Conservation (phyloP, 2,329 filamentous ascomycete genomes). For the Cercospora sp. region DNA sequence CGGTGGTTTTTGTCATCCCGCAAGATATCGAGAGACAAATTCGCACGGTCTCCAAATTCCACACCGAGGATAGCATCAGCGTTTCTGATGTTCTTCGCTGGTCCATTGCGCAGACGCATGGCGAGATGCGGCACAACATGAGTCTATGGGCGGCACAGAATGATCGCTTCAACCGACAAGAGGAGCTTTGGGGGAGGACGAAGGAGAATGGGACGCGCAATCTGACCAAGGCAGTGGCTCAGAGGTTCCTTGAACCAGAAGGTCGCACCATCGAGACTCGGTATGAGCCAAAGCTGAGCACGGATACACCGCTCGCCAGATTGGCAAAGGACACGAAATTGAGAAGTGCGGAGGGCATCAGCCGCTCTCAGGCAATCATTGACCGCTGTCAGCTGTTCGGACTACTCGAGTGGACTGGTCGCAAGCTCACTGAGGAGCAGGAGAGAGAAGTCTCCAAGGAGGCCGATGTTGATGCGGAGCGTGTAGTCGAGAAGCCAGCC, state of each 20-base stretch:
- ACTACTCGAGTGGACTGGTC: conserved; percentile 25
- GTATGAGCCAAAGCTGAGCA: conserved; percentile 8
- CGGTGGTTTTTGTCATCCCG: conserved; percentile 61
- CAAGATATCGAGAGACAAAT: conserved; percentile 62
- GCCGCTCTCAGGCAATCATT: conserved; percentile 38
- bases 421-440: conserved; percentile 63
- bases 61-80: conserved; percentile 40
- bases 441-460: conserved; percentile 58
- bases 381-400: conserved; percentile 28
- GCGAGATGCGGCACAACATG: conserved; percentile 52
- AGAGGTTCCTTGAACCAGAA: conserved; percentile 63
- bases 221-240: conserved; percentile 6
- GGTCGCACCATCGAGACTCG: conserved; percentile 64
- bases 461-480: conserved; percentile 62
- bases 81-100: conserved; percentile 61
- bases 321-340: conserved; percentile 49
- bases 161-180: conserved; percentile 45
- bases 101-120: conserved; percentile 60
- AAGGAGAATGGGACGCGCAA: conserved; percentile 57
- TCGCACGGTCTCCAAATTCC: conserved; percentile 17
- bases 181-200: conserved; percentile 37
- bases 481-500: conserved; percentile 52
- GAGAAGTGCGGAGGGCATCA: neutral
- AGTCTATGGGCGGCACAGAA: conserved; percentile 65
- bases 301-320: conserved; percentile 40